Base-by-base conservation (phyloP, 257 asterid species). In the Solanum sejunctum region DNA sequence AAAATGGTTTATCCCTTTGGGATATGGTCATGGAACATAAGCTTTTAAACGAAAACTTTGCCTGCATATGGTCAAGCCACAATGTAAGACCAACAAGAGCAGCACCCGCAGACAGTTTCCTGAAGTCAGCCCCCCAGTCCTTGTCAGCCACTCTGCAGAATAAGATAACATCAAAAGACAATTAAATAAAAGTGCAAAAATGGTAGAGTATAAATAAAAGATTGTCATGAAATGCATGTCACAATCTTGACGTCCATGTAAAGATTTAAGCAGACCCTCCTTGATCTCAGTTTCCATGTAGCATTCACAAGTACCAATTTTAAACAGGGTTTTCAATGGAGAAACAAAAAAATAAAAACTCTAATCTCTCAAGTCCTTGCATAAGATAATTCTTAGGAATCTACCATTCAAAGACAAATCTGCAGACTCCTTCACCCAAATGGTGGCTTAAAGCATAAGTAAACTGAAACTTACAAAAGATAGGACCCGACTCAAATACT, bases 21-120 rank as follows among this genome's bases (percentile, higher is more conserved):
- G 54, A 56, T 82, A 80, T 63, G 15, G 58, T 86, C 81, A 80
- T 82, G 57, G 79, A 82, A 66, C 70, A 32, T 4, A n/a, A 52
- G 60, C 39, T 49, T 57, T 64, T 13, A 58, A 83, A 77, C 83
- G 61, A 51, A 86, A 83, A 84, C 71, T 69, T 85, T 88, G 89
- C 99, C 99, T 95, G 99, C 99, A 96, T 95, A 90, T 87, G 97
- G 91, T 96, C 99, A 79, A 96, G 98, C 99, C 99, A 96, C 85
- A 96, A 86, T 87, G 98, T 96, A 39, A 96, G 91, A 57, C 94
- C 99, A 80, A 93, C 98, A 82, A 96, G 94, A 89, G 98, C 97
- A 89, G 98, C 98, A 67, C 98, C 99, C 28, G 96, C 97, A 18
- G 99, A 96, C 86, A 96, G 84, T 89, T 95, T 95, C 87, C 98